Conservation (phyloP, 352 stramenopile genomes). For the Phytophthora quininea region DNA sequence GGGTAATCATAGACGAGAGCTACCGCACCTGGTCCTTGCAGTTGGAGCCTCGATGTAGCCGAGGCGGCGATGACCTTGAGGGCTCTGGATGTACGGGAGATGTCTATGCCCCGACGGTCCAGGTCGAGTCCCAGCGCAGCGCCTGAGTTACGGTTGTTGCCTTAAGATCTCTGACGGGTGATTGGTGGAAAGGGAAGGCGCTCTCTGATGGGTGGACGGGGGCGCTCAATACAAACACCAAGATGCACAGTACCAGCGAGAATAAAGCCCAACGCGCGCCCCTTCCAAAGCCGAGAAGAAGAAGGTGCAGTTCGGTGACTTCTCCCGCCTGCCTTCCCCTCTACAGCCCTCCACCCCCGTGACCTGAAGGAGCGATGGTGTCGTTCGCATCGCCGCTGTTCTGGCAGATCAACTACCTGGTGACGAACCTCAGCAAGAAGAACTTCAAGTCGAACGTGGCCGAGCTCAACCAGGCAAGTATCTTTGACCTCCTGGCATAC, state of each 20-base stretch:
- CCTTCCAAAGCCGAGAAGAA: conserved; percentile 17
- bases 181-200: too few relatives aligned
- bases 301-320: conserved; percentile 22
- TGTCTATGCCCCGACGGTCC: too few relatives aligned
- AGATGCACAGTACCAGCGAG: neutral
- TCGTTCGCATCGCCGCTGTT: conserved; percentile 93
- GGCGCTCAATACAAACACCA: too few relatives aligned
- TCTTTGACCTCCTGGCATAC: conserved; percentile 12
- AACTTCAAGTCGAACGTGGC: conserved; percentile 94
- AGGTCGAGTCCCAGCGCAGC: too few relatives aligned
- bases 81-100: too few relatives aligned
- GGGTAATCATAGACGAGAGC: too few relatives aligned
- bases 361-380: conserved; percentile 54
- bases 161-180: too few relatives aligned
- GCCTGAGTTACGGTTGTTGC: too few relatives aligned
- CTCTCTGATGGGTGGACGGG: too few relatives aligned
- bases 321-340: neutral
- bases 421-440: conserved; percentile 94
- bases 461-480: conserved; percentile 90
- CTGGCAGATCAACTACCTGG: conserved; percentile 94
- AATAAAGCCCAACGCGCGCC: conserved; percentile 25
- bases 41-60: too few relatives aligned
- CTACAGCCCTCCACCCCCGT: neutral
- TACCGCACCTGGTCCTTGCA: too few relatives aligned
- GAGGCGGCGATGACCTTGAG: too few relatives aligned